These are phyloP conservation scores for Chrysosphaeria jannelii DNA, from an alignment of 2,329 filamentous ascomycete genomes.

Conservation along the genomic window DNA sequence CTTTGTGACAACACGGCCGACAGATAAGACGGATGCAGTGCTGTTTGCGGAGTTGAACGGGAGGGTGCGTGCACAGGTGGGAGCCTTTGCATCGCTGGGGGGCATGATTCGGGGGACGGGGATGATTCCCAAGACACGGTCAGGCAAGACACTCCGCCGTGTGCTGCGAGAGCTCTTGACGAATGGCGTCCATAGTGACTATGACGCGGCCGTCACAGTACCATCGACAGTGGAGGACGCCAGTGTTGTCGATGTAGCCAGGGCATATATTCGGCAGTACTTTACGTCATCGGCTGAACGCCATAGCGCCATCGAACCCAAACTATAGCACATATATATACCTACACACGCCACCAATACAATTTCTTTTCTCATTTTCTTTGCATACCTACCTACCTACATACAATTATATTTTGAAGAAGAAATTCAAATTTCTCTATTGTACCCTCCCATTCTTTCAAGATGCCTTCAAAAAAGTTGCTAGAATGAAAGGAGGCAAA, in stretches of 20 bases:
- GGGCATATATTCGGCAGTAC: constrained; percentile 41
- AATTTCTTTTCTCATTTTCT: too few species aligned
- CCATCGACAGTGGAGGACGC: constrained; percentile 69
- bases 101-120: constrained; percentile 61
- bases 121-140: constrained; percentile 76
- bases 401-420: too few species aligned
- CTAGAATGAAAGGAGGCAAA: too few species aligned
- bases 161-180: constrained; percentile 63
- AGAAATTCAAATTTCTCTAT: too few species aligned
- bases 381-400: too few species aligned
- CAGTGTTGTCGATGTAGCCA: constrained; percentile 43
- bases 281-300: too few species aligned
- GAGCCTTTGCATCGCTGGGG: constrained; percentile 58
- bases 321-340: too few species aligned
- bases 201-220: constrained; percentile 38
- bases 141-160: constrained; percentile 67
- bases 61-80: constrained; percentile 51
- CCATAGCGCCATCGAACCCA: too few species aligned
- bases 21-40: neutral
- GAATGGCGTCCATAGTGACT: constrained; percentile 45
- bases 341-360: too few species aligned
- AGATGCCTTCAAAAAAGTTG: too few species aligned
- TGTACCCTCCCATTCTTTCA: too few species aligned
- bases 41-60: constrained; percentile 33
- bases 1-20: constrained; percentile 33